Conservation (phyloP, 176 grass and related monocot genomes). For the Zea luxurians region DNA sequence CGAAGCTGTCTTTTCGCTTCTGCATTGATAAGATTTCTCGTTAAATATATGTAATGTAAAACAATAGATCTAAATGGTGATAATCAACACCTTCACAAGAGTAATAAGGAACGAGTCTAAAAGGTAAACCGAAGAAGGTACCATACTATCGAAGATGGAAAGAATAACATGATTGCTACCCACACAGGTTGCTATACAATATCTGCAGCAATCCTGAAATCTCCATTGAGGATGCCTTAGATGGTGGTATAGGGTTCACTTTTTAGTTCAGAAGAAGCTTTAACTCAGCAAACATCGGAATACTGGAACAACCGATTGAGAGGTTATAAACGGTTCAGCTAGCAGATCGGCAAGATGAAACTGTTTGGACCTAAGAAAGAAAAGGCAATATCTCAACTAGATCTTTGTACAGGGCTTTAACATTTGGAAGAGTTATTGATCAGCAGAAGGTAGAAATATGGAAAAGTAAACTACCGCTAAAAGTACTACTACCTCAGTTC, state of each 20-base stretch:
- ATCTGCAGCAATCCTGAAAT: not conserved
- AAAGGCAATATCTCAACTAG: not conserved
- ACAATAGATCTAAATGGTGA: not conserved
- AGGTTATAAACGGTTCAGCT: not conserved
- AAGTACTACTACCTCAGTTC: no score
- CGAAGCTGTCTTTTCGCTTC: slow-evolving; percentile 61
- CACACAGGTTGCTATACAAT: not conserved
- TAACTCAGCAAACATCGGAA: not conserved
- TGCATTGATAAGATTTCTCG: slow-evolving; percentile 41
- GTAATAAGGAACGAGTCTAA: not conserved
- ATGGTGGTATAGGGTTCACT: not conserved
- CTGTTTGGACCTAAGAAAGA: not conserved
- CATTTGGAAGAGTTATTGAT: not conserved
- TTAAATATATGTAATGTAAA: slow-evolving; percentile 11
- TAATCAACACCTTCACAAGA: slow-evolving; percentile 19
- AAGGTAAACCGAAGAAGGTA: slow-evolving; percentile 4
- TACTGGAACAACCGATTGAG: not conserved
- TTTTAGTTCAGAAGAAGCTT: not conserved
- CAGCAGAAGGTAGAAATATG: not conserved
- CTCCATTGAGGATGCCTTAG: not conserved
- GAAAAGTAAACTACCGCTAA: not conserved
- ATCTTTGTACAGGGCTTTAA: not conserved
- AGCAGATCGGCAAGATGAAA: not conserved
- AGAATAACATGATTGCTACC: not conserved
- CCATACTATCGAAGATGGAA: slow-evolving; percentile 1